A percentile compares a stretch with the other conserved stretches of the same genome.
Evolutionary conservation across 495 filamentous ascomycete genomes (phyloP).

Genomic region (Hypoxylon fuscum): DNA sequence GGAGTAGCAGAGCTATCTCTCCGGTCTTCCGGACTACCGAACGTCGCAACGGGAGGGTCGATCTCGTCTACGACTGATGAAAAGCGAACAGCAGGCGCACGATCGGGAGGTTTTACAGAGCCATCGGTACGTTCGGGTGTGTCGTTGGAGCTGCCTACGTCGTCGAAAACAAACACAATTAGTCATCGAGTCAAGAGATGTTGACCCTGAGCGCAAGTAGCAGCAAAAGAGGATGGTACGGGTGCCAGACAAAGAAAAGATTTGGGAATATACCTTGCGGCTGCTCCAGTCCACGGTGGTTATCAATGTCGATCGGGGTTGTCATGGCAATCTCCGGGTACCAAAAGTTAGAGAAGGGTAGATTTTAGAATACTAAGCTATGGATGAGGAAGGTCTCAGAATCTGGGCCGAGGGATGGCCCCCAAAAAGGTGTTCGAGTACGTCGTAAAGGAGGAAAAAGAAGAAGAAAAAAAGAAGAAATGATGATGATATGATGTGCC

Average conservation of each 20-base stretch:
- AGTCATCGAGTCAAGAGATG: constrained; percentile 22
- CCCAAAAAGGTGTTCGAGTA: constrained; percentile 18
- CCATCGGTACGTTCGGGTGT: constrained; percentile 37
- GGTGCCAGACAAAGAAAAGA: constrained; percentile 15
- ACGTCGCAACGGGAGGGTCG: constrained; percentile 56
- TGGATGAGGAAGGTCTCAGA: constrained; percentile 7
- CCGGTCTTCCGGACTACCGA: constrained; percentile 41
- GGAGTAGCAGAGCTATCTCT: constrained; percentile 58
- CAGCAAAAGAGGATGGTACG: background rate
- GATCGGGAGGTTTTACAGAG: constrained; percentile 35
- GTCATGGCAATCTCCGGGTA: constrained; percentile 36
- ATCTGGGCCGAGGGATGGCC: constrained; percentile 37
- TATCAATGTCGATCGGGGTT: constrained; percentile 34
- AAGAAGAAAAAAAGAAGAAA: constrained; percentile 39
- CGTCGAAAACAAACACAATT: constrained; percentile 26
- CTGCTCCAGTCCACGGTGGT: constrained; percentile 25
- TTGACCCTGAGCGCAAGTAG: background rate
- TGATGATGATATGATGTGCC: constrained; percentile 40
- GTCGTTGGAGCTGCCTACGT: constrained; percentile 36
- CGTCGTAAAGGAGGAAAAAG: constrained; percentile 22
- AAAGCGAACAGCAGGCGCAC: constrained; percentile 75
- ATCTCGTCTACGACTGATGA: constrained; percentile 80
- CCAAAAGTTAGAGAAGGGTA: constrained; percentile 14
- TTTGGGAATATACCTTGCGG: constrained; percentile 33
- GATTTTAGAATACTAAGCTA: constrained; percentile 11